These are phyloP conservation scores for Calonectria leucothoes DNA, from an alignment of 2,329 filamentous ascomycete genomes.

Conservation along the genomic window DNA sequence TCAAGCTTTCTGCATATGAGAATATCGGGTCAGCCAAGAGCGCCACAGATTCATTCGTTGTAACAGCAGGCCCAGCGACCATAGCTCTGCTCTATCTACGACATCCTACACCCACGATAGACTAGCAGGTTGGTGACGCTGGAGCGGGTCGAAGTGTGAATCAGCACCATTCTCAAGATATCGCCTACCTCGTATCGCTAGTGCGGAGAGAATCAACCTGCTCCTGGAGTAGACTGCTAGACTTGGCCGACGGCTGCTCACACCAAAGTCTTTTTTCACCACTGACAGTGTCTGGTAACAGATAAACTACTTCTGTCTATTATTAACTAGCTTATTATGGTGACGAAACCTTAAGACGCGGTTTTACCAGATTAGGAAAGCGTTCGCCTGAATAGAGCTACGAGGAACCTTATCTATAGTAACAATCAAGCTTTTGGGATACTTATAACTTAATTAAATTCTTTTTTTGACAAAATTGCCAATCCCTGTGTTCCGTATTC, in stretches of 20 bases:
- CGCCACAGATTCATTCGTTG: no score
- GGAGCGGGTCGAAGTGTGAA: not conserved
- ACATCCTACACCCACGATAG: no score
- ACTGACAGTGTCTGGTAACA: not conserved
- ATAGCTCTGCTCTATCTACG: no score
- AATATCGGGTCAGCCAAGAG: no score
- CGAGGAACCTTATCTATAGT: no score
- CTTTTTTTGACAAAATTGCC: not conserved
- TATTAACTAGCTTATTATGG: not conserved
- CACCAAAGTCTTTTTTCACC: no score
- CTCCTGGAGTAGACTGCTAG: no score
- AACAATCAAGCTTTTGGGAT: not conserved
- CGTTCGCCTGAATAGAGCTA: no score
- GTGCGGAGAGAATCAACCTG: no score
- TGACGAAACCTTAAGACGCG: not conserved
- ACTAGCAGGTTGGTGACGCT: not conserved
- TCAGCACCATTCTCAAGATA: not conserved
- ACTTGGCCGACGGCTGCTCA: no score
- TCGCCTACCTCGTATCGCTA: not conserved
- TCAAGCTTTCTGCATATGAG: no score
- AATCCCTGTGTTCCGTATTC: not conserved
- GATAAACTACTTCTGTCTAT: not conserved
- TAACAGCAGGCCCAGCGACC: no score
- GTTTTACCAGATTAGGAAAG: not conserved
- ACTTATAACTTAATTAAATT: not conserved